Evolutionary conservation across 2,329 filamentous ascomycete genomes (phyloP).

Genomic region (Pleomassaria siparia): DNA sequence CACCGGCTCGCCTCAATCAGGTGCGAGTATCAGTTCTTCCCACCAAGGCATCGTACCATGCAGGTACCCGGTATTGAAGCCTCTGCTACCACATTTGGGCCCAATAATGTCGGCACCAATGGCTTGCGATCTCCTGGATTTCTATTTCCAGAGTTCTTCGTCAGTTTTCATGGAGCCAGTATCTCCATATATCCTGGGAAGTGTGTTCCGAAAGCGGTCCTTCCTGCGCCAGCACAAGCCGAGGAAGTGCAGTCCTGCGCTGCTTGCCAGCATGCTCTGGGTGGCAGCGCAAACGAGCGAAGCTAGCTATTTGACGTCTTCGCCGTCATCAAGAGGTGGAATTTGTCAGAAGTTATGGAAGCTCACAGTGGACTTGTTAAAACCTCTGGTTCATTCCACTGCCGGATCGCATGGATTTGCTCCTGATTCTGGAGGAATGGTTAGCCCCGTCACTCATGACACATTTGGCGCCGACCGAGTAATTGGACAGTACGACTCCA

Average conservation of each 20-base stretch:
- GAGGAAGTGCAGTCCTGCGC: conserved; percentile 76
- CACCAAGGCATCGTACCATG: conserved; percentile 33
- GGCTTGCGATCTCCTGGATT: conserved; percentile 85
- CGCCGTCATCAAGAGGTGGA: conserved; percentile 77
- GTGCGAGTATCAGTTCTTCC: conserved; percentile 36
- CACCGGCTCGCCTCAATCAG: conserved; percentile 40
- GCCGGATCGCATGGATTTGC: conserved; percentile 55
- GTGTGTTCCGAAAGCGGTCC: conserved; percentile 84
- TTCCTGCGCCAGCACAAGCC: conserved; percentile 83
- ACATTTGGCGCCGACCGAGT: conserved; percentile 74
- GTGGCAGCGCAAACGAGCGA: conserved; percentile 90
- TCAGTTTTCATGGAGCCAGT: conserved; percentile 84
- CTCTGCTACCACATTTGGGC: conserved; percentile 77
- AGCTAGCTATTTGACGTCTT: conserved; percentile 77
- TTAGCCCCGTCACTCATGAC: conserved; percentile 75
- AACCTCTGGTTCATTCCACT: conserved; percentile 81
- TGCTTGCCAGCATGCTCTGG: conserved; percentile 95
- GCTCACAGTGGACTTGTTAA: conserved; percentile 79
- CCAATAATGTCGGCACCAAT: conserved; percentile 76
- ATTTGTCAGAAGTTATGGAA: conserved; percentile 88
- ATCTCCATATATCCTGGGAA: conserved; percentile 86
- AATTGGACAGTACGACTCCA: conserved; percentile 51
- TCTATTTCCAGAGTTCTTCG: conserved; percentile 88
- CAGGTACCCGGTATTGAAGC: conserved; percentile 82
- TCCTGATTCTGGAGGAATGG: conserved; percentile 56